A percentile compares a stretch with the other conserved stretches of the same genome.
Evolutionary conservation across 805 yeast genomes (phyloP).

Genomic region (Metschnikowia kofuensis): DNA sequence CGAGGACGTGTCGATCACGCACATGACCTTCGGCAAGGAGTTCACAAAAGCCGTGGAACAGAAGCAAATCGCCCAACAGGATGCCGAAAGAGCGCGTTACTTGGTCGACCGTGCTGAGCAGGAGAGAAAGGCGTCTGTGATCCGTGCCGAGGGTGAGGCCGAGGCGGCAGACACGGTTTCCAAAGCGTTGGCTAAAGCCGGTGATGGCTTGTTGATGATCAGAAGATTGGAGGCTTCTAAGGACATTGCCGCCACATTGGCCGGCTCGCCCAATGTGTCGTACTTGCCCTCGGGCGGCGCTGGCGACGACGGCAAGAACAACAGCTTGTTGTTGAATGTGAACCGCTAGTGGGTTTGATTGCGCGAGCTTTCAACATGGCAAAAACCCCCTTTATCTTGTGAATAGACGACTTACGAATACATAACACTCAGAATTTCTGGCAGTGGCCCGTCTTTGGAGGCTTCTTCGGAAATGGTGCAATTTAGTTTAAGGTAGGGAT

Average conservation of each 20-base stretch:
- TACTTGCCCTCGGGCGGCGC: constrained; percentile 68
- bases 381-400: constrained; percentile 1
- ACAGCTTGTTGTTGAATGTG: constrained; percentile 61
- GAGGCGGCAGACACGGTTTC: constrained; percentile 96
- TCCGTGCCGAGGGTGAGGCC: constrained; percentile 99
- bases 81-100: constrained; percentile 94
- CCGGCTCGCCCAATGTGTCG: constrained; percentile 79
- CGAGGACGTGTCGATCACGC: constrained; percentile 97
- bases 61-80: constrained; percentile 99
- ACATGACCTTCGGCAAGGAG: constrained; percentile 94
- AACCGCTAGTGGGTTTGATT: constrained; percentile 48
- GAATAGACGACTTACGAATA: constrained; percentile 13
- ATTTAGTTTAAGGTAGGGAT: no score
- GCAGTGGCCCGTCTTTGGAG: no score
- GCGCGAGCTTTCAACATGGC: neutral
- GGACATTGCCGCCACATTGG: constrained; percentile 88
- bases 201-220: constrained; percentile 91
- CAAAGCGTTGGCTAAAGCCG: constrained; percentile 87
- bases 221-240: constrained; percentile 96
- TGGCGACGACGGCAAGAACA: constrained; percentile 39
- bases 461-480: no score
- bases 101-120: constrained; percentile 90
- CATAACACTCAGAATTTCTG: neutral
- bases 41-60: constrained; percentile 98
- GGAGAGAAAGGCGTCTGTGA: constrained; percentile 90